Base-by-base conservation (phyloP, 129 eudicot species). In the Gnaphalium uliginosum region DNA sequence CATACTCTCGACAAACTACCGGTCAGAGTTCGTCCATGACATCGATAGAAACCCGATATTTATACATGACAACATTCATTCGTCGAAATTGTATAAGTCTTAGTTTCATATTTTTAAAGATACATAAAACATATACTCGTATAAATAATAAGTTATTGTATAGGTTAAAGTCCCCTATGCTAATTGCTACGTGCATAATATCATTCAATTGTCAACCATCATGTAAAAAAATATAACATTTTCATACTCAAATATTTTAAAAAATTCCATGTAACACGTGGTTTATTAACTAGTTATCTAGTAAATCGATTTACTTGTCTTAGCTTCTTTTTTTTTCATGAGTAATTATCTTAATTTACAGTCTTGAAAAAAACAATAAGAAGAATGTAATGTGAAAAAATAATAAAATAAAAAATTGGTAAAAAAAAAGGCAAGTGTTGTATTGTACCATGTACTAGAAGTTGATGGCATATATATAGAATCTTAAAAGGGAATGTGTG, bases 401-500 rank as follows among this genome's bases (percentile, higher is more conserved):
- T 21, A 6, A 59, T 7, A 23, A 9, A 0, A 33, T 8, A 26
- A 59, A 21, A 21, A 11, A 2, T 22, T 59, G 24, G 22, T 6
- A 3, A 4, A 1, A 6, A 11, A 23, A 26, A 29, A 4, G 19
- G 56, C 4, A 51, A 33, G 43, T 25, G 24, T 32, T 66, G 32
- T 65, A 50, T 64, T 75, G 79, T 75, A 75, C 79, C 65, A 65
- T 76, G 80, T 76, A 76, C 80, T 76, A 9, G 72, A 23, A 35
- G 30, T 78, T 26, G 48, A 69, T 69, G 71, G 59, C 59, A 68
- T 43, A 57, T 68, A 63, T 69, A 39, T 69, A 69, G 73, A 79
- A 72, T 72, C 82, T 72, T 51, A 79, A 72, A 79, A 63, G 70
- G 77, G 73, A 72, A 79, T 64, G 82, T 79, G 82, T 62, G 64